Evolutionary conservation across 768 basidiomycete species (phyloP).

Genomic region (Daedalea quercina): DNA sequence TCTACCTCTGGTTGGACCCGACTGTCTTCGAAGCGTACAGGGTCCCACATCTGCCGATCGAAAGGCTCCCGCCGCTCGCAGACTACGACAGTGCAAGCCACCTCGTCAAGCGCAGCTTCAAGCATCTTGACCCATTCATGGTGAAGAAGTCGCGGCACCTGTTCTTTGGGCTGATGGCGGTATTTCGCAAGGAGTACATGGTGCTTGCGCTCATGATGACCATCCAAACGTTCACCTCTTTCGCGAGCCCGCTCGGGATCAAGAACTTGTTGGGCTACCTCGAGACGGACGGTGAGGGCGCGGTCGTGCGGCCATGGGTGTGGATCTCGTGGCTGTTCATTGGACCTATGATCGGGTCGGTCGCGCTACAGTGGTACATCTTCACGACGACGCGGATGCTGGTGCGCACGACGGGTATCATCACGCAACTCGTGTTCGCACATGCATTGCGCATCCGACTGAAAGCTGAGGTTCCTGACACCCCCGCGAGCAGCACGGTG

Average conservation of each 20-base stretch:
- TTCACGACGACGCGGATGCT: slow-evolving; percentile 30
- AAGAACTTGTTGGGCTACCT: slow-evolving; percentile 29
- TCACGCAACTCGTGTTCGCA: slow-evolving; percentile 50
- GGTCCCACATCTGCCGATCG: slow-evolving; percentile 36
- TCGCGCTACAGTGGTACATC: slow-evolving; percentile 49
- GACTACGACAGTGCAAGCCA: slow-evolving; percentile 36
- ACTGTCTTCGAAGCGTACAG: slow-evolving; percentile 37
- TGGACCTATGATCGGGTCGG: slow-evolving; percentile 35
- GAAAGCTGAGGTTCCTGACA: slow-evolving; percentile 27
- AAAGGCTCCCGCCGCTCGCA: slow-evolving; percentile 40
- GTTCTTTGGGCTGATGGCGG: slow-evolving; percentile 21
- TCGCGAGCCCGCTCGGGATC: slow-evolving; percentile 28
- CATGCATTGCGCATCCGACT: slow-evolving; percentile 48
- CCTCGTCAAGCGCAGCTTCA: slow-evolving; percentile 27
- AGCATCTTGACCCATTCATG: slow-evolving; percentile 28
- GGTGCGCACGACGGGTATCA: slow-evolving; percentile 36
- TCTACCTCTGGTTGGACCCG: slow-evolving; percentile 51
- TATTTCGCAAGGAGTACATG: slow-evolving; percentile 9
- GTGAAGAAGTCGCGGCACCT: slow-evolving; percentile 24
- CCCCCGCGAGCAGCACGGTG: slow-evolving; percentile 14
- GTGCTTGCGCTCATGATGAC: neutral
- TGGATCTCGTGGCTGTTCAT: slow-evolving; percentile 52
- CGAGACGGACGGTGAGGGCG: slow-evolving; percentile 37
- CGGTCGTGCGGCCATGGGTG: slow-evolving; percentile 56
- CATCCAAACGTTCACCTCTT: slow-evolving; percentile 9